phyloP scores from a whole-genome alignment of 129 eudicot species.

The Escallonia herrerae region DNA sequence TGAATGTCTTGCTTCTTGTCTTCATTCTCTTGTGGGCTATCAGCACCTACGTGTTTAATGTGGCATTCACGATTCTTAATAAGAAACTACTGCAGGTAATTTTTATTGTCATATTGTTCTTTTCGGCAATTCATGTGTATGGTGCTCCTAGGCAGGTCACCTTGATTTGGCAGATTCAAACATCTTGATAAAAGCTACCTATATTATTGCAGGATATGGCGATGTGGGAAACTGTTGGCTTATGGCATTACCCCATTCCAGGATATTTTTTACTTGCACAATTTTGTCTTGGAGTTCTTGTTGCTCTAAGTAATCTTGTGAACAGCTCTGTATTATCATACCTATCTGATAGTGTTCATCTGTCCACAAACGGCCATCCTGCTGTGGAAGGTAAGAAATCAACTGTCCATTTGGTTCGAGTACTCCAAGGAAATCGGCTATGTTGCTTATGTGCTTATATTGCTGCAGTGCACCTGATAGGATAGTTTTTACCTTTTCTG shows the following conservation, averaged over 20 bases:
- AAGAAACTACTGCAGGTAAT: slow-evolving; percentile 60
- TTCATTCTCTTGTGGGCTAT: slow-evolving; percentile 76
- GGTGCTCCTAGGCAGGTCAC: background rate
- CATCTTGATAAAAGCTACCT: background rate
- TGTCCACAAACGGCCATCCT: slow-evolving; percentile 22
- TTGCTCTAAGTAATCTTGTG: slow-evolving; percentile 45
- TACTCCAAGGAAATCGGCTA: background rate
- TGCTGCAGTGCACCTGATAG: background rate
- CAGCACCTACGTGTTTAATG: slow-evolving; percentile 66
- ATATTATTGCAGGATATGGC: slow-evolving; percentile 38
- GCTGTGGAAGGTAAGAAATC: slow-evolving; percentile 29
- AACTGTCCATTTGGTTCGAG: background rate
- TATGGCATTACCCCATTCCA: slow-evolving; percentile 59
- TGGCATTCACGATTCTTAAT: slow-evolving; percentile 54
- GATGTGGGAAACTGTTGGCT: slow-evolving; percentile 48
- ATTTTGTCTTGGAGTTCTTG: slow-evolving; percentile 48
- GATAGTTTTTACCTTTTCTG: too few relatives aligned
- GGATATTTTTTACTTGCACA: slow-evolving; percentile 50
- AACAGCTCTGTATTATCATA: slow-evolving; percentile 41
- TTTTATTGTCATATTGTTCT: background rate
- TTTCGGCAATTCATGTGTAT: background rate
- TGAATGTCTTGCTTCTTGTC: slow-evolving; percentile 65
- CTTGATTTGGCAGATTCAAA: background rate
- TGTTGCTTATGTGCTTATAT: background rate
- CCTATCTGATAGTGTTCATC: slow-evolving; percentile 31